Evolutionary conservation across 345 rosid genomes (phyloP).

Genomic region (Brassica rapa): DNA sequence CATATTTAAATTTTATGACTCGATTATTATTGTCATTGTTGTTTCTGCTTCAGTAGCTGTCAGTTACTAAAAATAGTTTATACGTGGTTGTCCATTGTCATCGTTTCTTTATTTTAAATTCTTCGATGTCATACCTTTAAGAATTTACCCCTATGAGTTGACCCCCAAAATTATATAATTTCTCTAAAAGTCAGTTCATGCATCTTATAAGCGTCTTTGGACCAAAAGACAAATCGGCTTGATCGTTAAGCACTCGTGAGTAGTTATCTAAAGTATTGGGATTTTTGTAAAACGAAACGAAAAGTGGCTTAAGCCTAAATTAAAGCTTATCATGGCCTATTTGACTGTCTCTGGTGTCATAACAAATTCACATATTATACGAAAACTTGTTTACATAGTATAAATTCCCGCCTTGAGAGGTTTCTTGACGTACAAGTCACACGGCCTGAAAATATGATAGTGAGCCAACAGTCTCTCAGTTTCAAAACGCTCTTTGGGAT

Average conservation of each 20-base stretch:
- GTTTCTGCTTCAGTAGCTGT: conserved; percentile 15
- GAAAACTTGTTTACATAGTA: neutral
- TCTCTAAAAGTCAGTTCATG: neutral
- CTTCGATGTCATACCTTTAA: neutral
- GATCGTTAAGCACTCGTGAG: neutral
- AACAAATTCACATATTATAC: neutral
- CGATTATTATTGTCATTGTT: conserved; percentile 3
- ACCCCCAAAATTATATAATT: neutral
- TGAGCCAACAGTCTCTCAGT: neutral
- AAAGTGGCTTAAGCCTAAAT: neutral
- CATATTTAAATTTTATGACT: neutral
- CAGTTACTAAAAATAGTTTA: conserved; percentile 1
- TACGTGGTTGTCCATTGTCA: conserved; percentile 35
- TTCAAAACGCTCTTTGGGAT: conserved; percentile 1
- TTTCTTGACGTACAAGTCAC: conserved; percentile 1
- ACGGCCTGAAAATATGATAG: neutral
- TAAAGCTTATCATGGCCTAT: neutral
- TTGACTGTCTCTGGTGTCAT: neutral
- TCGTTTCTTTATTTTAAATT: conserved; percentile 2
- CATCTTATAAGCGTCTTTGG: conserved; percentile 14
- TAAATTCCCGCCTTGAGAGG: conserved; percentile 9
- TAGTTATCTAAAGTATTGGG: neutral
- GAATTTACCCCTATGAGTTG: conserved; percentile 15
- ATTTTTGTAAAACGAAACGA: conserved; percentile 4
- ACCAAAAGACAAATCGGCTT: neutral